Evolutionary conservation across 768 basidiomycete species (phyloP).

Genomic region (Phlegmacium glaucopus): DNA sequence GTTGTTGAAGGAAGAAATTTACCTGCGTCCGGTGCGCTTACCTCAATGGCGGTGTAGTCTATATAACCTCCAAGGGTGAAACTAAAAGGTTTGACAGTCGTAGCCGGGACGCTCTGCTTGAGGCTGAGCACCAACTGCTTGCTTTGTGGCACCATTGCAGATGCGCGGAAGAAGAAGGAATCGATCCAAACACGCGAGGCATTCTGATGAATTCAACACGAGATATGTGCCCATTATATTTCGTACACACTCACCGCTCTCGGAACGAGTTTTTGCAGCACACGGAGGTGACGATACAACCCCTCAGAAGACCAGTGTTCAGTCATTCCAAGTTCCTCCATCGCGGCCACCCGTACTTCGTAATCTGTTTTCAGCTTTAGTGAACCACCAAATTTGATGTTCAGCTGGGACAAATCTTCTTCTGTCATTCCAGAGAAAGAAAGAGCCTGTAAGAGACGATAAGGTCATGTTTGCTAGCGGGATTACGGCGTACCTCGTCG

Average conservation of each 20-base stretch:
- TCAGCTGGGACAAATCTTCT: constrained; percentile 9
- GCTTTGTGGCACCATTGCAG: background rate
- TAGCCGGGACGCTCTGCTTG: constrained; percentile 10
- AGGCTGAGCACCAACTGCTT: constrained; percentile 13
- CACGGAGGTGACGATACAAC: constrained; percentile 13
- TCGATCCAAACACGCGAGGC: constrained; percentile 13
- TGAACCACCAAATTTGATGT: constrained; percentile 8
- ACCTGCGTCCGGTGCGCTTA: constrained; percentile 5
- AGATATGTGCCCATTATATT: constrained; percentile 6
- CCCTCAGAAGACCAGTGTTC: constrained; percentile 14
- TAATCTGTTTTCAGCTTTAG: constrained; percentile 11
- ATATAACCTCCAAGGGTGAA: constrained; percentile 10
- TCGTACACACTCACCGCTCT: constrained; percentile 6
- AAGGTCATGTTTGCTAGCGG: constrained; percentile 3
- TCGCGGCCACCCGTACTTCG: constrained; percentile 8
- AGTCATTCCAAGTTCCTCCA: constrained; percentile 3
- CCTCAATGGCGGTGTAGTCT: constrained; percentile 15
- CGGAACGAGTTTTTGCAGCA: constrained; percentile 11
- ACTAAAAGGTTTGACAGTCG: constrained; percentile 7
- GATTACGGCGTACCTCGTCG: constrained; percentile 6
- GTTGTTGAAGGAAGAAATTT: constrained; percentile 4
- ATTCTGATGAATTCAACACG: constrained; percentile 11
- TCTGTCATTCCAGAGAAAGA: constrained; percentile 9
- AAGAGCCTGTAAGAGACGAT: constrained; percentile 7
- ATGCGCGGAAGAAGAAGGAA: constrained; percentile 10